Conservation (phyloP, 208 protist genomes). For the Trypanosoma caninum region DNA sequence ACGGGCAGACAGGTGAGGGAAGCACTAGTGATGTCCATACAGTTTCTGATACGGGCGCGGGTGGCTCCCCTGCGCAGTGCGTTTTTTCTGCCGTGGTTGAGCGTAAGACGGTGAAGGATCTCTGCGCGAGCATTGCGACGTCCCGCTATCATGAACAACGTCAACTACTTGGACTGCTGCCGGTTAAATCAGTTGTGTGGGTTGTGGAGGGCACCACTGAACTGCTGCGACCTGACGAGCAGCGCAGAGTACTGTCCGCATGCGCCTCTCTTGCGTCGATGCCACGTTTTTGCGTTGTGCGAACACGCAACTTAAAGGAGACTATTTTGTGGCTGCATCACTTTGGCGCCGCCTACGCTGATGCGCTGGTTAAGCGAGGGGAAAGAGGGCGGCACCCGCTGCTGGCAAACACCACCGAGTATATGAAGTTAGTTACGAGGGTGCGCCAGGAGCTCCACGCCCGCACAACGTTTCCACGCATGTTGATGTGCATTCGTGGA, state of each 20-base stretch:
- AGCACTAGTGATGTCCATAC: neutral
- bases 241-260: constrained; percentile 13
- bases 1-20: too few relatives aligned
- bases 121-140: constrained; percentile 63
- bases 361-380: neutral
- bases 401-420: constrained; percentile 2
- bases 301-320: constrained; percentile 16
- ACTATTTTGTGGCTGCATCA: constrained; percentile 6
- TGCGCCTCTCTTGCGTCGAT: constrained; percentile 16
- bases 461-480: constrained; percentile 63
- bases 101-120: constrained; percentile 73
- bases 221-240: constrained; percentile 12
- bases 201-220: constrained; percentile 55
- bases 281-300: constrained; percentile 12
- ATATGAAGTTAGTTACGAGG: constrained; percentile 20
- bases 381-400: neutral
- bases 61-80: constrained; percentile 6
- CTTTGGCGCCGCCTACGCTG: neutral
- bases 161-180: constrained; percentile 44
- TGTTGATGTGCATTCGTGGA: constrained; percentile 73
- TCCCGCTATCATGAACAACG: constrained; percentile 69
- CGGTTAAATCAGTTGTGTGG: constrained; percentile 63
- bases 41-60: neutral
- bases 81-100: constrained; percentile 68
- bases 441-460: constrained; percentile 42